phyloP scores from a whole-genome alignment of 176 grass and related monocot genomes.

The Phoenix dactylifera region DNA sequence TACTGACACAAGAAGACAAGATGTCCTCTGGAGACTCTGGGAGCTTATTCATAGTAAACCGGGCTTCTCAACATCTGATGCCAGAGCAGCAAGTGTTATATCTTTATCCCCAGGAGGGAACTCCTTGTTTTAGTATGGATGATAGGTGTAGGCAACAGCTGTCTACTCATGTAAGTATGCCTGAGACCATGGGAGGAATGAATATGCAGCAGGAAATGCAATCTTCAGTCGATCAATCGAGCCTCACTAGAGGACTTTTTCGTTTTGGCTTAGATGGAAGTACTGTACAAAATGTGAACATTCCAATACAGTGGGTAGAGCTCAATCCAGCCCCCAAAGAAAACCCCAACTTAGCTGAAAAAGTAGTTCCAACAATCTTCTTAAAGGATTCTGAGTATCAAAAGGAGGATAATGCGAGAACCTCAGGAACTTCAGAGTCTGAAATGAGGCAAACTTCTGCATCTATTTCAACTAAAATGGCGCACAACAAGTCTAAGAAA shows the following conservation, averaged over 20 bases:
- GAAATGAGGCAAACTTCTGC: conserved; percentile 23
- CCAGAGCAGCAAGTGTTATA: conserved; percentile 42
- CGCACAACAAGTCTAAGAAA: conserved; percentile 29
- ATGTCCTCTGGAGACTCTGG: background rate
- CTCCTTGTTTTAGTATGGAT: conserved; percentile 37
- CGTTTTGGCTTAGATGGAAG: conserved; percentile 32
- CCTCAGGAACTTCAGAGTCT: conserved; percentile 11
- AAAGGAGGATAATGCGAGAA: conserved; percentile 2
- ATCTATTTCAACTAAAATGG: conserved; percentile 25
- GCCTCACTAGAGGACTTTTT: conserved; percentile 54
- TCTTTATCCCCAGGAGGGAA: conserved; percentile 47
- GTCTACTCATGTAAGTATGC: conserved; percentile 14
- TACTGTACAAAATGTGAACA: conserved; percentile 22
- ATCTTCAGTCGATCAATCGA: conserved; percentile 44
- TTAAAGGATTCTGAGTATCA: conserved; percentile 5
- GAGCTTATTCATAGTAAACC: conserved; percentile 18
- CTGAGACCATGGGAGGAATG: conserved; percentile 20
- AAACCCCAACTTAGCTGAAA: conserved; percentile 6
- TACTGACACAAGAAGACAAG: too few species aligned
- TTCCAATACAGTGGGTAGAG: conserved; percentile 41
- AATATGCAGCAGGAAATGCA: conserved; percentile 17
- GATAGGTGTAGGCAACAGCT: conserved; percentile 4
- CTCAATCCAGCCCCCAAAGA: conserved; percentile 22
- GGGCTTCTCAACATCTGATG: conserved; percentile 12
- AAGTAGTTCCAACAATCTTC: conserved; percentile 11